Base-by-base conservation (phyloP, 352 stramenopile genomes). In the Globisporangium polare region DNA sequence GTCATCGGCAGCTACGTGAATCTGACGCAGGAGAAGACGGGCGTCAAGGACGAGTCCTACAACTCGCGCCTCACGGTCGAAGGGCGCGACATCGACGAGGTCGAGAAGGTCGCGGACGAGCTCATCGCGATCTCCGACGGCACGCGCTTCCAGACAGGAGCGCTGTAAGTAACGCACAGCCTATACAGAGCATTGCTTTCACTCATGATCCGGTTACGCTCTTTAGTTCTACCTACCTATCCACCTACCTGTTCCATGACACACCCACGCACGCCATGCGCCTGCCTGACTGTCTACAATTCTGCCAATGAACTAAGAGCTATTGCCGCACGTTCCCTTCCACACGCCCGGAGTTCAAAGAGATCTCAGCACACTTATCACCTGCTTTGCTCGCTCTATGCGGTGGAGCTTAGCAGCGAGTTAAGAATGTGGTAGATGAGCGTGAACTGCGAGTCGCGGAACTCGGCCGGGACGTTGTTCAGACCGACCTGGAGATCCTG, bases 1-100 rank as follows among this genome's bases (percentile, higher is more conserved):
- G 70, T 77, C 3, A 93, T 95, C 43, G 86, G 86, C 24, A 93
- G 86, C 76, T 95, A 95, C 65, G 63, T 94, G 50, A 95, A 94
- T 63, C 62, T 91, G 46, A 83, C 82, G 31, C 71, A 90, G 53
- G 75, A 89, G 37, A 82, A 69, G 0, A 77, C 78, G 0, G 81
- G 80, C 35, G 57, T 73, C 29, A 68, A 67, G 24, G 84, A 93
- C 62, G 66, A 69, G 24, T 81, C 71, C 18, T 90, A 86, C 55
- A 92, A 87, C 58, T 89, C 80, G 47, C 72, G 74, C 4, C 72
- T 92, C 42, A 89, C 83, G 4, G 73, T 92, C 56, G 81, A 90
- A 63, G 79, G 78, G 17, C 77, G 78, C 27, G 60, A 89, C 33
- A 55, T 66, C 0, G 60, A 71, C 0, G 77, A 89, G 56, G 77